Conservation (phyloP, 106 monocot genomes). For the Platanthera zijinensis region DNA sequence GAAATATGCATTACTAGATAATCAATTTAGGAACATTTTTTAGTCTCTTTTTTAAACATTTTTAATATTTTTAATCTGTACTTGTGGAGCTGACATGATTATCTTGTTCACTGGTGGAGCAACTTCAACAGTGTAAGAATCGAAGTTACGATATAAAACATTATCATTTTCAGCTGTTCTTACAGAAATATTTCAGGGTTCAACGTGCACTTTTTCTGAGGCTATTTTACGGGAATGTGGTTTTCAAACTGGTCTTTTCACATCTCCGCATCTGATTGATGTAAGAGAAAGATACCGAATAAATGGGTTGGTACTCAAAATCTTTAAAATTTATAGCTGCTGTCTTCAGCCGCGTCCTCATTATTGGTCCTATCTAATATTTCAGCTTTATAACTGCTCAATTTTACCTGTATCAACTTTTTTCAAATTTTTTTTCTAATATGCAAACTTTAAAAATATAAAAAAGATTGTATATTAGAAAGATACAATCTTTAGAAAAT, state of each 20-base stretch:
- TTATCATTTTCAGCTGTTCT: neutral
- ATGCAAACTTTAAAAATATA: neutral
- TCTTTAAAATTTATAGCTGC: neutral
- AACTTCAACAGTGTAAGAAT: neutral
- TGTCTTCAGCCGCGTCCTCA: neutral
- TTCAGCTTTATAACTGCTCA: neutral
- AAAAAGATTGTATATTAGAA: neutral
- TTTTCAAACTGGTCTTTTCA: conserved; percentile 62
- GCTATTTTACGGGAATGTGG: conserved; percentile 72
- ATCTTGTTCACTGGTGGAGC: neutral
- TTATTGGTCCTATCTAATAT: neutral
- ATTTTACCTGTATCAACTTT: neutral
- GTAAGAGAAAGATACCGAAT: conserved; percentile 61
- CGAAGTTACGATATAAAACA: neutral
- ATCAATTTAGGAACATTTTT: neutral
- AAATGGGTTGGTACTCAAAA: conserved; percentile 46
- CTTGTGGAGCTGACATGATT: neutral
- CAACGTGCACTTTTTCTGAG: conserved; percentile 71
- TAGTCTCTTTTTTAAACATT: neutral
- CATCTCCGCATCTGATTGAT: conserved; percentile 76
- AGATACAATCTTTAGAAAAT: neutral
- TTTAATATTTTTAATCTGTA: neutral
- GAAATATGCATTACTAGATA: neutral
- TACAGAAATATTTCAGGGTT: conserved; percentile 47
- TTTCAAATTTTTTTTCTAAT: neutral